Percentiles rank a stretch among this genome's conserved stretches.
These are phyloP conservation scores for Populus hybrid DNA, from an alignment of 441 rosid genomes.

Conservation along the genomic window DNA sequence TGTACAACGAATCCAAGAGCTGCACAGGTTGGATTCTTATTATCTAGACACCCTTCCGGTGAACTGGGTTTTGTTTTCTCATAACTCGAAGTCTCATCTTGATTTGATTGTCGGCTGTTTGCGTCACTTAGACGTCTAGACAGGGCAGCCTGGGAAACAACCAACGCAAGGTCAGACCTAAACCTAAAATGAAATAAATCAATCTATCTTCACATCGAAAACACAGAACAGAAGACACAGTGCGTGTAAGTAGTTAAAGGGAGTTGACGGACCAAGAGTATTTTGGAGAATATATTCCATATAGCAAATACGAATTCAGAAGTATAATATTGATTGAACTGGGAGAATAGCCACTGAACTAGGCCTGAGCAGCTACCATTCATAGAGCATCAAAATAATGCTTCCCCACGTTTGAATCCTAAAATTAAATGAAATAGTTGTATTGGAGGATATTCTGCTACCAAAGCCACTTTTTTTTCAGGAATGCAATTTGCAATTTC, in stretches of 20 bases:
- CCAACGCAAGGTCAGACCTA: background rate
- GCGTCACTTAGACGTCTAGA: slow-evolving; percentile 83
- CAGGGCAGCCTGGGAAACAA: slow-evolving; percentile 63
- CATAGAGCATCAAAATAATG: background rate
- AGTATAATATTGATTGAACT: background rate
- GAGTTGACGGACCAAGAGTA: background rate
- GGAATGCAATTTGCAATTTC: background rate
- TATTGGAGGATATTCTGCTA: background rate
- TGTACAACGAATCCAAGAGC: slow-evolving; percentile 59
- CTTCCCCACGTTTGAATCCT: background rate
- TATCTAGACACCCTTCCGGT: slow-evolving; percentile 32
- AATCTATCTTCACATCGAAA: background rate
- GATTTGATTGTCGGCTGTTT: slow-evolving; percentile 36
- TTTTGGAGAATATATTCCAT: background rate
- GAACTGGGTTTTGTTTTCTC: slow-evolving; percentile 48
- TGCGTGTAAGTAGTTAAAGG: background rate
- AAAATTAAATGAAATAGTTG: background rate
- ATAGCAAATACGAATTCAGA: background rate
- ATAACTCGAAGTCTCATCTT: slow-evolving; percentile 34
- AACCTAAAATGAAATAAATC: background rate
- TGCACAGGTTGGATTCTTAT: slow-evolving; percentile 33
- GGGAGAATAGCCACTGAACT: background rate
- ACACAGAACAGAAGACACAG: background rate
- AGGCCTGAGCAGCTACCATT: background rate
- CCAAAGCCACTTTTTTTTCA: background rate